A percentile compares a stretch with the other conserved stretches of the same genome.
These are phyloP conservation scores for Malus hybrid DNA, from an alignment of 331 rosid genomes.

Conservation along the genomic window DNA sequence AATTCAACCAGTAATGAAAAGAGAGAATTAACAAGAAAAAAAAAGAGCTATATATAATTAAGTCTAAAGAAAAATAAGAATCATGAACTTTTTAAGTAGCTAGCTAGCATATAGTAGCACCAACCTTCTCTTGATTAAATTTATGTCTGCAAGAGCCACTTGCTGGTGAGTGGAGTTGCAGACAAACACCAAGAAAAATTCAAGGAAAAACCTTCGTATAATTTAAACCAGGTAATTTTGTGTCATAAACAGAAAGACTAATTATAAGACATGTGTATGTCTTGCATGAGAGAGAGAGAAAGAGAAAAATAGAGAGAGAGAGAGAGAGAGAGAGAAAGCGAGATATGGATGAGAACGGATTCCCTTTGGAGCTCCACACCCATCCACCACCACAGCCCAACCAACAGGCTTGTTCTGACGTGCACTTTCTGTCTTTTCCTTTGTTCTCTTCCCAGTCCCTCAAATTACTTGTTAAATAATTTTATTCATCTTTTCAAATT, in stretches of 20 bases:
- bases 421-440: slow-evolving; percentile 76
- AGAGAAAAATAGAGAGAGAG: slow-evolving; percentile 26
- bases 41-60: neutral
- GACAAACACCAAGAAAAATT: neutral
- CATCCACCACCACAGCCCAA: slow-evolving; percentile 55
- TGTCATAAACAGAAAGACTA: neutral
- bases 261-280: neutral
- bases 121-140: neutral
- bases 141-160: neutral
- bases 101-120: neutral
- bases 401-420: slow-evolving; percentile 54
- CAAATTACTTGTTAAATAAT: neutral
- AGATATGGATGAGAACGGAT: slow-evolving; percentile 47
- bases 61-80: neutral
- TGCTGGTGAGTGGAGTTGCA: neutral
- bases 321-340: slow-evolving; percentile 30
- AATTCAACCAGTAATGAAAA: neutral
- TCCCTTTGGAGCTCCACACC: slow-evolving; percentile 30
- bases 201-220: neutral
- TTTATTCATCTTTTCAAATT: neutral
- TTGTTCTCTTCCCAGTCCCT: slow-evolving; percentile 27
- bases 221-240: neutral
- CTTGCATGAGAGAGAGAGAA: slow-evolving; percentile 5
- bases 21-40: neutral
- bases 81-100: neutral